Evolutionary conservation across 371 early-diverging fungal genomes (phyloP).

Genomic region (Scutellospora calospora): DNA sequence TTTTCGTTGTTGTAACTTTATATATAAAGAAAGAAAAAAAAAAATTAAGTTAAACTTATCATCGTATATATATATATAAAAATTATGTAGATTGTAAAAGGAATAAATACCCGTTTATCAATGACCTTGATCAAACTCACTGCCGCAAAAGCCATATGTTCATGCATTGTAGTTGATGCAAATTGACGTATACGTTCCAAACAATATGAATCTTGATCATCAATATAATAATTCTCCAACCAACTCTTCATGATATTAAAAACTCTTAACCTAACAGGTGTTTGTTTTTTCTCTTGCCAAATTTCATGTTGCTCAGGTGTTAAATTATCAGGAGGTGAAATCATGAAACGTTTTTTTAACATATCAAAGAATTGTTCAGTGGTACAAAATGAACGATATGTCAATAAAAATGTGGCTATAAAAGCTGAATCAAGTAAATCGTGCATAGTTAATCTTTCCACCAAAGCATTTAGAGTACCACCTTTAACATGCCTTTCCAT

Average conservation of each 20-base stretch:
- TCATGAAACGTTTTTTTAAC: constrained; percentile 75
- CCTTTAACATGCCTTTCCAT: constrained; percentile 87
- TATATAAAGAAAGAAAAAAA: background rate
- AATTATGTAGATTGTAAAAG: background rate
- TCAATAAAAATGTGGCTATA: constrained; percentile 86
- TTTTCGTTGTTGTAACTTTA: constrained; percentile 46
- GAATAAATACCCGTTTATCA: constrained; percentile 67
- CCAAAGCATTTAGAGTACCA: constrained; percentile 82
- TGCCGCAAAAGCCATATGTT: constrained; percentile 73
- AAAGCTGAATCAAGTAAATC: constrained; percentile 81
- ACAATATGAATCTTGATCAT: constrained; percentile 74
- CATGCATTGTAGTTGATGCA: constrained; percentile 77
- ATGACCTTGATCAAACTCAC: constrained; percentile 75
- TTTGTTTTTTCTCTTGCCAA: constrained; percentile 90
- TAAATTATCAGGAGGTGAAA: constrained; percentile 77
- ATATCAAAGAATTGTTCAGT: constrained; percentile 77
- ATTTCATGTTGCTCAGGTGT: constrained; percentile 68
- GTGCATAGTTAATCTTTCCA: constrained; percentile 90
- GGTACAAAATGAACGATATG: constrained; percentile 87
- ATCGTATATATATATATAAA: background rate
- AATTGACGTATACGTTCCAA: constrained; percentile 81
- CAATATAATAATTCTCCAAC: constrained; percentile 88
- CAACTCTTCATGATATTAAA: constrained; percentile 92
- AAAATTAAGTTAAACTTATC: background rate
- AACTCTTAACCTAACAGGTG: constrained; percentile 86